Percentiles rank a stretch among this genome's conserved stretches.
These are phyloP conservation scores for Hypoxylon trugodes DNA, from an alignment of 495 filamentous ascomycete genomes.

Conservation along the genomic window DNA sequence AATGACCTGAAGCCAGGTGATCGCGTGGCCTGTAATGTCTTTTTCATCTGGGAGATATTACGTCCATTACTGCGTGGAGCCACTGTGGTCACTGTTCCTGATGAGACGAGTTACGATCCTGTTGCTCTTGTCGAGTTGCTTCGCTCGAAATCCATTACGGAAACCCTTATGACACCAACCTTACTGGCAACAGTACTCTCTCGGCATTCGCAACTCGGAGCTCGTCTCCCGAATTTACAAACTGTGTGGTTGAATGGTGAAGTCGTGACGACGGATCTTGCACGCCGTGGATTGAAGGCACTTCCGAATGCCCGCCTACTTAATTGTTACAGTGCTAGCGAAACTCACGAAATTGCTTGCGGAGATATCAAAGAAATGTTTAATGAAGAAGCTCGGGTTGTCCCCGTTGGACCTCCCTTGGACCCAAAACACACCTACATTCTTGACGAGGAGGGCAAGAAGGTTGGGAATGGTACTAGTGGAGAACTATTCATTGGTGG, in stretches of 20 bases:
- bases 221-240: constrained; percentile 64
- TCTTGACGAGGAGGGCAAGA: constrained; percentile 63
- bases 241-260: constrained; percentile 77
- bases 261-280: constrained; percentile 73
- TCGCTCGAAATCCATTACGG: constrained; percentile 63
- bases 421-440: constrained; percentile 68
- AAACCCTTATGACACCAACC: constrained; percentile 79
- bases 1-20: constrained; percentile 70
- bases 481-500: constrained; percentile 79
- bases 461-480: constrained; percentile 49
- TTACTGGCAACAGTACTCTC: constrained; percentile 70
- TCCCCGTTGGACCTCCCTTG: constrained; percentile 69
- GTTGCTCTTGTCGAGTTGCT: constrained; percentile 71
- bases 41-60: constrained; percentile 79
- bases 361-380: constrained; percentile 72
- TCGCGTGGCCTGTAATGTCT: constrained; percentile 77
- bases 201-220: constrained; percentile 64
- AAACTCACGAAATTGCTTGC: constrained; percentile 76
- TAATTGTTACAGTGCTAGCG: constrained; percentile 76
- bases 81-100: constrained; percentile 70
- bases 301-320: constrained; percentile 70
- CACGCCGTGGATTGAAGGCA: constrained; percentile 64
- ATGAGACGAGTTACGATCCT: constrained; percentile 74
- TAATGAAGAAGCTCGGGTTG: constrained; percentile 53
- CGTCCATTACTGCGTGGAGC: constrained; percentile 73